A percentile compares a stretch with the other conserved stretches of the same genome.
phyloP scores from a whole-genome alignment of 1,139 yeast species.

The Suhomyces choctaworum region DNA sequence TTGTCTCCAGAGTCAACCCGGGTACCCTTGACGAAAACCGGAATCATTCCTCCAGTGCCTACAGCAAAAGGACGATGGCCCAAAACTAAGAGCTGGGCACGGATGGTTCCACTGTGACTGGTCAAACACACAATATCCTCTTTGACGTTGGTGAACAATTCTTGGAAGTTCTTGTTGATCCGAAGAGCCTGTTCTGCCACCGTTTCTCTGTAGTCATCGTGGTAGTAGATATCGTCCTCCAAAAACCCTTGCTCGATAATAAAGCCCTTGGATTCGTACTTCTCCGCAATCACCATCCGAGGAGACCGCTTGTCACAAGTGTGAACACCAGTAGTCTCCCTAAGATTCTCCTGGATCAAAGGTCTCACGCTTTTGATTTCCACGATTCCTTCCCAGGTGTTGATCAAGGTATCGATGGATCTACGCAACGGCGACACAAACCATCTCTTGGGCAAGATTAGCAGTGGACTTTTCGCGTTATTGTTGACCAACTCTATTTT shows the following conservation, averaged over 20 bases:
- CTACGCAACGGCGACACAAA: constrained; percentile 41
- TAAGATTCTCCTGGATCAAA: constrained; percentile 39
- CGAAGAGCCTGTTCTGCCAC: constrained; percentile 44
- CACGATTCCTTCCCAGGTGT: constrained; percentile 29
- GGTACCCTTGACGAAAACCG: constrained; percentile 41
- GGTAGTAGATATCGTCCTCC: constrained; percentile 42
- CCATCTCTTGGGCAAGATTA: constrained; percentile 31
- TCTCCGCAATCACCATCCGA: constrained; percentile 29
- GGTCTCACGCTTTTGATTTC: constrained; percentile 30
- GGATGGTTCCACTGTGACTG: constrained; percentile 43
- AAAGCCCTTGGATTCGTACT: constrained; percentile 25
- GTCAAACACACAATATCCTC: constrained; percentile 34
- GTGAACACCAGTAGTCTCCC: constrained; percentile 48
- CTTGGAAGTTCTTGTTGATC: constrained; percentile 37
- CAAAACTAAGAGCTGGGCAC: constrained; percentile 42
- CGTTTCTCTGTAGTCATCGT: constrained; percentile 41
- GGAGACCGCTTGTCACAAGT: constrained; percentile 47
- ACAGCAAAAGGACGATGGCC: constrained; percentile 44
- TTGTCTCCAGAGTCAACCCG: background rate
- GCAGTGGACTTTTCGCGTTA: constrained; percentile 28
- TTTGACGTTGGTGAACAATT: constrained; percentile 27
- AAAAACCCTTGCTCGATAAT: constrained; percentile 43
- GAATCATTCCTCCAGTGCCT: constrained; percentile 49
- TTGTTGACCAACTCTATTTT: constrained; percentile 16
- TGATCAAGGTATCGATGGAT: constrained; percentile 38